Evolutionary conservation across 495 filamentous ascomycete species (phyloP).

Genomic region (Daldinia grandis): DNA sequence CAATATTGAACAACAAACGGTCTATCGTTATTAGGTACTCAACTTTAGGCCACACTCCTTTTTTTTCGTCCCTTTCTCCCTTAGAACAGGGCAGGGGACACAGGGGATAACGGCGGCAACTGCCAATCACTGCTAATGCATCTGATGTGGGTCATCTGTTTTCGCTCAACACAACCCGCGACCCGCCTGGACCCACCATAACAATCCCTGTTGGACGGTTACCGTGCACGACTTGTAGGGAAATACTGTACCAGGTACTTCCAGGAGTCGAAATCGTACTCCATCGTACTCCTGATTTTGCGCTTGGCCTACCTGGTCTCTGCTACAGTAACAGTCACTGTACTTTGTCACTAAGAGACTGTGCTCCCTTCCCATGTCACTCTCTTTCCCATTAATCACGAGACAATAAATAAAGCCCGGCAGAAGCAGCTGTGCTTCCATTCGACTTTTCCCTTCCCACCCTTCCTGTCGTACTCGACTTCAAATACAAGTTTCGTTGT

Average conservation of each 20-base stretch:
- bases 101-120: slow-evolving; percentile 4
- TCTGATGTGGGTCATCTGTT: slow-evolving; percentile 39
- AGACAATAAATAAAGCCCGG: slow-evolving; percentile 49
- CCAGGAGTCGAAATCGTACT: neutral
- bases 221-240: slow-evolving; percentile 11
- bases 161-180: slow-evolving; percentile 40
- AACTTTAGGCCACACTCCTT: neutral
- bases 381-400: slow-evolving; percentile 46
- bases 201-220: slow-evolving; percentile 30
- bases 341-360: slow-evolving; percentile 24
- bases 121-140: slow-evolving; percentile 28
- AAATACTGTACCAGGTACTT: slow-evolving; percentile 35
- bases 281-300: slow-evolving; percentile 23
- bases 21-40: neutral
- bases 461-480: slow-evolving; percentile 43
- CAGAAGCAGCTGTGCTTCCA: slow-evolving; percentile 43
- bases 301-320: slow-evolving; percentile 18
- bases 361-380: slow-evolving; percentile 46
- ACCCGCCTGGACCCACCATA: slow-evolving; percentile 38
- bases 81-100: slow-evolving; percentile 28
- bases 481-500: slow-evolving; percentile 37
- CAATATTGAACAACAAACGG: slow-evolving; percentile 1
- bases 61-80: slow-evolving; percentile 20
- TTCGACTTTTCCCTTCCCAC: slow-evolving; percentile 37
- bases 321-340: slow-evolving; percentile 23